Conservation (phyloP, 2,329 filamentous ascomycete species). For the Lasiodiplodia hormozganensis region DNA sequence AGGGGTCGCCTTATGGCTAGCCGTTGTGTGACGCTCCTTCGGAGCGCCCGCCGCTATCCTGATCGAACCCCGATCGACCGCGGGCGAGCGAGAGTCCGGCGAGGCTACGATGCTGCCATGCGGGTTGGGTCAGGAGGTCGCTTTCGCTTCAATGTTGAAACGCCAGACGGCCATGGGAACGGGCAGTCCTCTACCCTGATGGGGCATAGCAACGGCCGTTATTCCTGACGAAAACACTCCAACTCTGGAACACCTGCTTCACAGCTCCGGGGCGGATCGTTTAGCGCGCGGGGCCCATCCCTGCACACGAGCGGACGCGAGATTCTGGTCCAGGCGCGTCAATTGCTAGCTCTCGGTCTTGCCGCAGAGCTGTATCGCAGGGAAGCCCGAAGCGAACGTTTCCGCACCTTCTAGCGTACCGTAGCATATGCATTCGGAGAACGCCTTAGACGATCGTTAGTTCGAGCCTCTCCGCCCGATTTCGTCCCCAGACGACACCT, state of each 20-base stretch:
- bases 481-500: background rate
- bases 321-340: conserved; percentile 3
- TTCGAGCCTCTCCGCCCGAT: conserved; percentile 4
- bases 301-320: conserved; percentile 7
- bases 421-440: conserved; percentile 14
- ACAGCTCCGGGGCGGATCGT: conserved; percentile 17
- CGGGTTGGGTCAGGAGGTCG: conserved; percentile 7
- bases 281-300: conserved; percentile 9
- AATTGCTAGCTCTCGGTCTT: conserved; percentile 9
- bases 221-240: conserved; percentile 25
- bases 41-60: conserved; percentile 24
- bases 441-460: conserved; percentile 9
- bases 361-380: background rate
- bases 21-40: conserved; percentile 25
- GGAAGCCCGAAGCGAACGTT: conserved; percentile 26
- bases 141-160: conserved; percentile 23
- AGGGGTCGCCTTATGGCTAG: conserved; percentile 27
- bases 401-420: conserved; percentile 26
- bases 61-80: conserved; percentile 20
- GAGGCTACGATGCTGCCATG: conserved; percentile 12
- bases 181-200: conserved; percentile 5
- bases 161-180: conserved; percentile 12
- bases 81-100: conserved; percentile 9
- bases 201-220: conserved; percentile 12
- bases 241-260: conserved; percentile 29